Percentiles rank a stretch among this genome's conserved stretches.
These are phyloP conservation scores for Myrica gale DNA, from an alignment of 306 rosid genomes.

Conservation along the genomic window DNA sequence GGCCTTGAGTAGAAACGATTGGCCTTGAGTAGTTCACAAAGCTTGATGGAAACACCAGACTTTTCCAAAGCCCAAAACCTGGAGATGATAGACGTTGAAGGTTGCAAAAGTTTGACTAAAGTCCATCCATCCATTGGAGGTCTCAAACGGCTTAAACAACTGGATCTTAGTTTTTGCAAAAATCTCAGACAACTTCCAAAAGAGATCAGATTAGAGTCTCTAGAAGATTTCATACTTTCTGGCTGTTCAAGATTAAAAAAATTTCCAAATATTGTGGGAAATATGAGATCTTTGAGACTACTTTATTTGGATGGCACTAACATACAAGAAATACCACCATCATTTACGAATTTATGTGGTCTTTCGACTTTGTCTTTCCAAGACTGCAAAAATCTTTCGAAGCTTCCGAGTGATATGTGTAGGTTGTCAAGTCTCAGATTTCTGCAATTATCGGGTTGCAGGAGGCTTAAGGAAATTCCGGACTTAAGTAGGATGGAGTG, in stretches of 20 bases:
- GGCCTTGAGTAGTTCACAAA: not conserved
- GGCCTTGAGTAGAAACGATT: no score
- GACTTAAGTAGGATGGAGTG: no score
- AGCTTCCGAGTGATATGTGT: no score
- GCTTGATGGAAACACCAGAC: not conserved
- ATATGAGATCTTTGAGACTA: no score
- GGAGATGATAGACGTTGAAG: not conserved
- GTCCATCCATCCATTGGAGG: not conserved
- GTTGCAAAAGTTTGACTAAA: not conserved
- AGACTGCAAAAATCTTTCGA: no score
- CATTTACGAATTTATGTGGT: no score
- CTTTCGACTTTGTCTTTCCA: no score
- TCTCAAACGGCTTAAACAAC: not conserved
- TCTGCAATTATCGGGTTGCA: no score
- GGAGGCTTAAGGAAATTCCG: no score
- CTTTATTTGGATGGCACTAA: no score
- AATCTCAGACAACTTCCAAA: not conserved
- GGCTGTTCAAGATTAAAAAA: constrained; percentile 9
- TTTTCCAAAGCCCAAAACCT: not conserved
- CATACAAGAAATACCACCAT: no score
- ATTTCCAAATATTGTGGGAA: not conserved
- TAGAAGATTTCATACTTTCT: not conserved
- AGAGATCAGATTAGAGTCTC: not conserved
- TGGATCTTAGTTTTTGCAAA: not conserved
- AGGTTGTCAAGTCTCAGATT: no score